A percentile compares a stretch with the other conserved stretches of the same genome.
Conservation (phyloP, 257 asterid species). For the Orobanche coerulescens region DNA sequence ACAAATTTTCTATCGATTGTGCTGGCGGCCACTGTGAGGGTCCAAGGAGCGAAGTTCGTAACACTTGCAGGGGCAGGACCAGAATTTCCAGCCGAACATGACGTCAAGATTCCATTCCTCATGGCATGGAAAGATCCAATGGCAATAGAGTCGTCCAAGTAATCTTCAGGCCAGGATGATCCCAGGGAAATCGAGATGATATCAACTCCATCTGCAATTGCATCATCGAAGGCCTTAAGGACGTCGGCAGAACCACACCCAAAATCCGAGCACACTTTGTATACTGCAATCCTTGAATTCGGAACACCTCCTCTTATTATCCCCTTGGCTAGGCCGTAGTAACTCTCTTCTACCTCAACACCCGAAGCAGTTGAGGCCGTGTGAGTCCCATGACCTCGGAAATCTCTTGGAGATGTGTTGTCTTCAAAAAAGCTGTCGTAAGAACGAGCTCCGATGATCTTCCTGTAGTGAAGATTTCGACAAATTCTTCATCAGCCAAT, state of each 20-base stretch:
- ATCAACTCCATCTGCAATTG: constrained; percentile 55
- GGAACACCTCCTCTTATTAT: constrained; percentile 44
- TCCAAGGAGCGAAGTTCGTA: constrained; percentile 37
- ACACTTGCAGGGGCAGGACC: constrained; percentile 33
- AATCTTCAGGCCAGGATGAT: constrained; percentile 24
- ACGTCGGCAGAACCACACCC: constrained; percentile 34
- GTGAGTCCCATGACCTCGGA: constrained; percentile 45
- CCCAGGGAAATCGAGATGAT: constrained; percentile 43
- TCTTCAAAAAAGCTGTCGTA: neutral
- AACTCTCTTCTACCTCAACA: constrained; percentile 34
- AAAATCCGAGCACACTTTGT: constrained; percentile 36
- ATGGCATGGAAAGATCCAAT: constrained; percentile 57
- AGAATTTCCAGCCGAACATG: constrained; percentile 39
- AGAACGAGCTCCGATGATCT: neutral
- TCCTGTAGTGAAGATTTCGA: neutral
- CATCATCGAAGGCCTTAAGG: constrained; percentile 53
- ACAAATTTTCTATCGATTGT: constrained; percentile 40
- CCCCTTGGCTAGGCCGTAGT: constrained; percentile 36
- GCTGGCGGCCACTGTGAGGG: constrained; percentile 51
- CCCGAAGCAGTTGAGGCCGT: constrained; percentile 46
- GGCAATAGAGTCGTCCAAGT: constrained; percentile 43
- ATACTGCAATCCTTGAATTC: constrained; percentile 31
- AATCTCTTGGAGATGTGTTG: constrained; percentile 24
- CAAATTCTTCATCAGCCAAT: too few species aligned
- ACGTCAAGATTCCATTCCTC: constrained; percentile 43